Evolutionary conservation across 768 basidiomycete genomes (phyloP), one percentile per base, ranked within the genome.

Genomic region (Auricularia sp.): DNA sequence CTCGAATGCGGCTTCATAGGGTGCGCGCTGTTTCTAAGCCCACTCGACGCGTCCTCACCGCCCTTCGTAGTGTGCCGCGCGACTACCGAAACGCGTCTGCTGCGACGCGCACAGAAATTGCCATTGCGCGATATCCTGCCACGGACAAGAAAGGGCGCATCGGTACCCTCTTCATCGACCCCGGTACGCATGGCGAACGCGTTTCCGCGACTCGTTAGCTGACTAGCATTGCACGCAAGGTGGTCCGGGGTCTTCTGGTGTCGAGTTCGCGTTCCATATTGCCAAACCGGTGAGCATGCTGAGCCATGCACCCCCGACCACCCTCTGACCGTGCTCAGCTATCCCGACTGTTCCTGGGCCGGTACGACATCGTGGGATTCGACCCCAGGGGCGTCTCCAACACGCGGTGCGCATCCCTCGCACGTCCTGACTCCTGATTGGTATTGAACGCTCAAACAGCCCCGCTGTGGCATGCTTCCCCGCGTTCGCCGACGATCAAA

Each of bases 321-420:
- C 29, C 18, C 53, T n/a, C 11, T 18, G 53, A 8, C n/a, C 18
- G 53, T 54, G 8, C 18, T 18, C 53, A 54, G 53, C 53, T 54
- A 7, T 54, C 53, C n/a, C 8, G 18, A 8, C 53, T 54, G 0
- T 29, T 54, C n/a, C 53, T n/a, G n/a, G 53, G 53, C 29, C 53
- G 53, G 53, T 68, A 65, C 61, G 67, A 68, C 44, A 64, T 68
- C 11, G 62, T 68, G 21, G 66, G 66, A 3, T 63, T 67, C 39
- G 66, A 66, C 56, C 67, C 67, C 34, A 67, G 67, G 61, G 67
- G 67, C 23, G 64, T 67, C 14, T 60, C 64, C 8, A 43, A 62
- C 33, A 62, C 67, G 21, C 51, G 51, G 66, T 42, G 4, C 29
- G 29, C 29, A 29, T 29, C 29, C 29, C 29, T 29, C 29, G 29